Evolutionary conservation across 192 early-diverging fungal genomes (phyloP).

Genomic region (Linnemannia hyalina): DNA sequence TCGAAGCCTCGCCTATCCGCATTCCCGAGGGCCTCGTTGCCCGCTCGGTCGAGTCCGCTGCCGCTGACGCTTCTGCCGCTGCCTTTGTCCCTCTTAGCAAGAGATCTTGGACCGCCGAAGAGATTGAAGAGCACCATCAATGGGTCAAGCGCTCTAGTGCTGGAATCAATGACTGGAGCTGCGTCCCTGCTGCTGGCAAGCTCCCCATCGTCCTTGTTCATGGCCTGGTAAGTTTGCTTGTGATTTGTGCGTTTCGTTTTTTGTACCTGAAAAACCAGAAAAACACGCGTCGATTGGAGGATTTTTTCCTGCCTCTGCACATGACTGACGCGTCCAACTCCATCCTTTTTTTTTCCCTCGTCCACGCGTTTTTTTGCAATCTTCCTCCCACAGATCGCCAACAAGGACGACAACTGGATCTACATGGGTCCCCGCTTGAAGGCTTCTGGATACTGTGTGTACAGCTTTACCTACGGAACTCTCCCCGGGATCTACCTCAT

Average conservation of each 20-base stretch:
- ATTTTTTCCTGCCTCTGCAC: too few species aligned
- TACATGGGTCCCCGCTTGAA: conserved; percentile 9
- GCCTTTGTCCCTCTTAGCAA: conserved; percentile 22
- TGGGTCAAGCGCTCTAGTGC: conserved; percentile 11
- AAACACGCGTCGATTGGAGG: not conserved
- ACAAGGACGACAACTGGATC: not conserved
- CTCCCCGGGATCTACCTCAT: not conserved
- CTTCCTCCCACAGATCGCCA: not conserved
- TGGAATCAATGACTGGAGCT: conserved; percentile 23
- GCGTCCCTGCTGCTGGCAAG: conserved; percentile 5
- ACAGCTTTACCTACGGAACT: not conserved
- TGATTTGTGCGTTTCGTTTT: not conserved
- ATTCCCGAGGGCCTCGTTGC: not conserved
- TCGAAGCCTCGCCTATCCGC: conserved; percentile 23
- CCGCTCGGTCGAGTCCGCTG: not conserved
- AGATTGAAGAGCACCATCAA: conserved; percentile 6
- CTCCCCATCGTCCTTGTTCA: conserved; percentile 23
- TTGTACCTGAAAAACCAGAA: not conserved
- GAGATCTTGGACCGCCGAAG: conserved; percentile 14
- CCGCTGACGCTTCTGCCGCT: not conserved
- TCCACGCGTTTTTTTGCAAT: not conserved
- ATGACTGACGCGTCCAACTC: not conserved
- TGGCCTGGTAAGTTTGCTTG: conserved; percentile 15
- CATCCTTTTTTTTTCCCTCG: not conserved
- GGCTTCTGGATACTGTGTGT: conserved; percentile 14